Conservation (phyloP, 768 basidiomycete genomes). For the Termitomyces bulborhizus region DNA sequence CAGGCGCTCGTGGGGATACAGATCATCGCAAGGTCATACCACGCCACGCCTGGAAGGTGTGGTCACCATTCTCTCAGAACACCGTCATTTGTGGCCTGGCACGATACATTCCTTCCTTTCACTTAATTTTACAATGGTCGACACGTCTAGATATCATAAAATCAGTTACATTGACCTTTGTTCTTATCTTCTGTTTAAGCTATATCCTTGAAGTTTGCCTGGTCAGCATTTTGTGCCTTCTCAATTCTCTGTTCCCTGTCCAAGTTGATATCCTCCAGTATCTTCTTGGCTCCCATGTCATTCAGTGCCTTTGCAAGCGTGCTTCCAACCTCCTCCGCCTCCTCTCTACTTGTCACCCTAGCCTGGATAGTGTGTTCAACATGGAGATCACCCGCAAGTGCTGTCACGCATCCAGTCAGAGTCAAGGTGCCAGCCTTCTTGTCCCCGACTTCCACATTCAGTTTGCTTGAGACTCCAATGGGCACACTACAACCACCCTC, state of each 20-base stretch:
- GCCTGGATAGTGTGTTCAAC: constrained; percentile 59
- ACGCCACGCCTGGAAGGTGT: constrained; percentile 18
- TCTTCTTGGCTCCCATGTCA: constrained; percentile 64
- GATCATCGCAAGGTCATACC: constrained; percentile 30
- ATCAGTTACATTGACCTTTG: constrained; percentile 1
- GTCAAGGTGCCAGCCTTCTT: constrained; percentile 37
- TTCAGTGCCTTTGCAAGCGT: constrained; percentile 60
- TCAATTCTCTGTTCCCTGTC: constrained; percentile 49
- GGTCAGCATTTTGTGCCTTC: constrained; percentile 30
- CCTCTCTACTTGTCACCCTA: constrained; percentile 41
- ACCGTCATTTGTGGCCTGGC: constrained; percentile 21
- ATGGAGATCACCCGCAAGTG: constrained; percentile 66
- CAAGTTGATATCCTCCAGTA: constrained; percentile 78
- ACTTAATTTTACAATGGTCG: neutral
- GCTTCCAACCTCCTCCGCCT: constrained; percentile 66
- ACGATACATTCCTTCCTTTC: constrained; percentile 17
- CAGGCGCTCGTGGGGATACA: constrained; percentile 72
- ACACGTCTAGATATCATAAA: neutral
- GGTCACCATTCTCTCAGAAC: constrained; percentile 15
- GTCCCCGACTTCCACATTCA: constrained; percentile 26
- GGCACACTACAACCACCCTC: constrained; percentile 98
- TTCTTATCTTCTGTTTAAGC: neutral
- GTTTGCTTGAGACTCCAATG: constrained; percentile 68
- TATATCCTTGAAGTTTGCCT: constrained; percentile 5
- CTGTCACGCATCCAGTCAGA: constrained; percentile 80